phyloP scores from a whole-genome alignment of 108 stramenopile genomes.

The Cyclostephanos tholiformis region DNA sequence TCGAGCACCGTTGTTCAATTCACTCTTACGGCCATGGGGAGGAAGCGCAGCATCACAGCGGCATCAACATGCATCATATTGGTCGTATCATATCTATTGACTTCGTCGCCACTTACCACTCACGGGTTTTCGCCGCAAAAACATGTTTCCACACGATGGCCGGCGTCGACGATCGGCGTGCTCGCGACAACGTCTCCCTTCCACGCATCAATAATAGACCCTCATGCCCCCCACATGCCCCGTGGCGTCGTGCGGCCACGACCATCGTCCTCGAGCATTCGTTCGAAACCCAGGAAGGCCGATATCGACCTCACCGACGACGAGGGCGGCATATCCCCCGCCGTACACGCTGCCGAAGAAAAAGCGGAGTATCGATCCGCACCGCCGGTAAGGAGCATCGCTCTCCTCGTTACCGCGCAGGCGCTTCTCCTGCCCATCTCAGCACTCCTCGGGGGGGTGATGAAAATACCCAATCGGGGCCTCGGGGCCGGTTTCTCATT shows the following conservation, averaged over 20 bases:
- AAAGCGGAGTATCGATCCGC: background rate
- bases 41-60: constrained; percentile 6
- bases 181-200: background rate
- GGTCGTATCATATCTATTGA: background rate
- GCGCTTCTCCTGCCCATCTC: constrained; percentile 61
- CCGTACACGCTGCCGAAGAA: background rate
- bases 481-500: constrained; percentile 60
- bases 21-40: constrained; percentile 5
- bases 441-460: constrained; percentile 34
- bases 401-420: constrained; percentile 68
- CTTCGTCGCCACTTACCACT: background rate
- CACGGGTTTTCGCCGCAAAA: background rate
- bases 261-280: constrained; percentile 4
- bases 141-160: background rate
- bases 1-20: too few relatives aligned
- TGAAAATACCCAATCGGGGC: constrained; percentile 63
- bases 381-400: constrained; percentile 42
- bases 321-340: background rate
- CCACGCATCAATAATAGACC: background rate
- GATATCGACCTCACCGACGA: constrained; percentile 1
- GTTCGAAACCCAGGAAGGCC: constrained; percentile 2
- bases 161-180: background rate
- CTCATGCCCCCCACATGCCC: background rate
- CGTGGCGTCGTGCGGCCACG: background rate
- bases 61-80: constrained; percentile 1